phyloP scores from a whole-genome alignment of 2,329 filamentous ascomycete species.

The Colletotrichum sp. region DNA sequence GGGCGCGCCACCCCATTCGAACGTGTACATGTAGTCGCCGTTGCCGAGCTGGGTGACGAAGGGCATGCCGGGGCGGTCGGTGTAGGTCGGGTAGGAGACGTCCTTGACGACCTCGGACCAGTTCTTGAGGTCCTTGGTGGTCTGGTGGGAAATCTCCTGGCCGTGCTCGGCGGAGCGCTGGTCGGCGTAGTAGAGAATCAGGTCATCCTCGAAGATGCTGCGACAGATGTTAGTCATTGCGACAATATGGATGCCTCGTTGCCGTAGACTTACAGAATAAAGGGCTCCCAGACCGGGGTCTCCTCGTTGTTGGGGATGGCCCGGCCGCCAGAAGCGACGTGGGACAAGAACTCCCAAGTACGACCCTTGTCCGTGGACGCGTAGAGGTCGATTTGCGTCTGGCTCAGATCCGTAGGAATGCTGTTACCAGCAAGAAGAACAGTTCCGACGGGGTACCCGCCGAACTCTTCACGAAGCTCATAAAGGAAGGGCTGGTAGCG shows the following conservation, averaged over 20 bases:
- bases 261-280: conserved; percentile 48
- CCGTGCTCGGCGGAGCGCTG: conserved; percentile 70
- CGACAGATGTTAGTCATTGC: neutral
- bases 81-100: conserved; percentile 66
- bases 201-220: conserved; percentile 58
- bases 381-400: conserved; percentile 73
- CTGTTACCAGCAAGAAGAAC: conserved; percentile 66
- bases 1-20: conserved; percentile 62
- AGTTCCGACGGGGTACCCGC: conserved; percentile 64
- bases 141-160: conserved; percentile 73
- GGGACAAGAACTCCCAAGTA: conserved; percentile 71
- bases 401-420: conserved; percentile 62
- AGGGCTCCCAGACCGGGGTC: conserved; percentile 77
- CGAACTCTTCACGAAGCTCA: conserved; percentile 62
- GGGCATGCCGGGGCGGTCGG: conserved; percentile 72
- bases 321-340: conserved; percentile 68
- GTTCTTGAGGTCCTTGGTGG: conserved; percentile 59
- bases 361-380: conserved; percentile 64
- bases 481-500: conserved; percentile 75
- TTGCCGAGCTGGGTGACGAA: conserved; percentile 63
- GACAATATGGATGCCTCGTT: fast-evolving
- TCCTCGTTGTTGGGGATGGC: conserved; percentile 67
- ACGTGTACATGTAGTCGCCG: conserved; percentile 67
- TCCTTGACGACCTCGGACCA: conserved; percentile 65
- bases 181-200: conserved; percentile 75